A percentile compares a stretch with the other conserved stretches of the same genome.
phyloP scores from a whole-genome alignment of 2,329 filamentous ascomycete species.

The Ilyonectria sp. region DNA sequence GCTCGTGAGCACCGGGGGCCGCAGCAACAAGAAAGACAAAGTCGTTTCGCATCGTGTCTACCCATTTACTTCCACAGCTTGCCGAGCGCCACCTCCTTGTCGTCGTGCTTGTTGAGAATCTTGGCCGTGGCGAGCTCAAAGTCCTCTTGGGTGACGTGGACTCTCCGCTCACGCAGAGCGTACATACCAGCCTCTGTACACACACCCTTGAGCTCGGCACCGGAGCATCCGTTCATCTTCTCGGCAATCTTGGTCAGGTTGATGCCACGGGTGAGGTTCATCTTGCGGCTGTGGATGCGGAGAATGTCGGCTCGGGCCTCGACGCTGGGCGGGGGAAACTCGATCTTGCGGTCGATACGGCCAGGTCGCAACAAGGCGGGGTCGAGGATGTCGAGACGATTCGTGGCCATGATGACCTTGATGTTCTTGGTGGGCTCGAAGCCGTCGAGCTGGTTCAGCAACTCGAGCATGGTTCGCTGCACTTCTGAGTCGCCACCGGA shows the following conservation, averaged over 20 bases:
- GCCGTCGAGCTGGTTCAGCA: slow-evolving; percentile 97
- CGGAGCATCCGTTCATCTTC: slow-evolving; percentile 99
- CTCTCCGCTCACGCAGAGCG: slow-evolving; percentile 91
- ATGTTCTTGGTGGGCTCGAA: slow-evolving; percentile 99
- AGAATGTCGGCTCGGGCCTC: slow-evolving; percentile 98
- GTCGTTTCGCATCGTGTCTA: slow-evolving; percentile 34
- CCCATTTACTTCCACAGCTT: slow-evolving; percentile 76
- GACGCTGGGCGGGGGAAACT: slow-evolving; percentile 96
- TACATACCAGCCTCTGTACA: slow-evolving; percentile 99
- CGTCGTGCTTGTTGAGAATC: slow-evolving; percentile 99
- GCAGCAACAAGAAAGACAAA: slow-evolving; percentile 43
- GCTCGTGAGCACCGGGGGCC: slow-evolving; percentile 37
- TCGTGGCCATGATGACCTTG: slow-evolving; percentile 99
- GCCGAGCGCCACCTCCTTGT: slow-evolving; percentile 93
- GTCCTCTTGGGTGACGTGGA: slow-evolving; percentile 99
- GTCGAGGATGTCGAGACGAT: slow-evolving; percentile 96
- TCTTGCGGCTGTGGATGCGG: slow-evolving; percentile 96
- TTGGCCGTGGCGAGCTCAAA: slow-evolving; percentile 99
- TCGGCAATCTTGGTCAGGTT: slow-evolving; percentile 98
- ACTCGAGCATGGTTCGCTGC: slow-evolving; percentile 97
- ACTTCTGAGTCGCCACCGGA: slow-evolving; percentile 98
- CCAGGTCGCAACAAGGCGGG: slow-evolving; percentile 95
- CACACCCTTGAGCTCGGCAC: slow-evolving; percentile 97
- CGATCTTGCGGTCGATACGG: slow-evolving; percentile 98
- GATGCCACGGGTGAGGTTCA: slow-evolving; percentile 98